A percentile compares a stretch with the other conserved stretches of the same genome.
These are phyloP conservation scores for Mortierella sp. DNA, from an alignment of 371 early-diverging fungal genomes.

Conservation along the genomic window DNA sequence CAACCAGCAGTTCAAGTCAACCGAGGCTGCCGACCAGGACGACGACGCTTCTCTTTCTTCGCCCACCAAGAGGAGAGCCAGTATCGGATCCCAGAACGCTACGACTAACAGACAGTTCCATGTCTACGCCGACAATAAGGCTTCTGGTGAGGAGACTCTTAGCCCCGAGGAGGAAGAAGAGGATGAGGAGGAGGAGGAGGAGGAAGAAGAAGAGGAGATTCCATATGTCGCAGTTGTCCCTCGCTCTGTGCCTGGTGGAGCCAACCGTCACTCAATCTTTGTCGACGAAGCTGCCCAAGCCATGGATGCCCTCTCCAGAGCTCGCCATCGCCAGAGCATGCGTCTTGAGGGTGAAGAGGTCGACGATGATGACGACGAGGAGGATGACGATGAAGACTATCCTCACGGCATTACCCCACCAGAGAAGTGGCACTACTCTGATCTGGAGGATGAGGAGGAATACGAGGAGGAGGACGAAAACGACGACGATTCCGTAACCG, in stretches of 20 bases:
- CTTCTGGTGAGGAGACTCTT: background rate
- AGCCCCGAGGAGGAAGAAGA: constrained; percentile 15
- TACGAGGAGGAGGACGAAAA: constrained; percentile 29
- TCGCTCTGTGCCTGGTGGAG: constrained; percentile 15
- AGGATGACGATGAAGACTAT: constrained; percentile 30
- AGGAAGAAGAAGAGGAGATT: constrained; percentile 29
- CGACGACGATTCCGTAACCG: constrained; percentile 14
- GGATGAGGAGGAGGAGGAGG: constrained; percentile 17
- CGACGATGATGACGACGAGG: constrained; percentile 32
- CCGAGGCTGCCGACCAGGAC: constrained; percentile 1
- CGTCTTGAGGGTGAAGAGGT: constrained; percentile 26
- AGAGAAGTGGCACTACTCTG: constrained; percentile 58
- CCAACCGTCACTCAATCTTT: constrained; percentile 54
- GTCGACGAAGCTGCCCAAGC: constrained; percentile 50
- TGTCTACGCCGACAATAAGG: constrained; percentile 5
- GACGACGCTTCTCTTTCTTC: background rate
- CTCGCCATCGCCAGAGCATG: constrained; percentile 54
- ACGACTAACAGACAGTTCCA: constrained; percentile 28
- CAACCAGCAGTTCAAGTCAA: constrained; percentile 3
- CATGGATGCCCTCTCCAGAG: constrained; percentile 50
- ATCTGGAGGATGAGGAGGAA: constrained; percentile 29
- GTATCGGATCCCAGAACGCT: constrained; percentile 24
- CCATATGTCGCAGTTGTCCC: constrained; percentile 25
- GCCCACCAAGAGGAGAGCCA: constrained; percentile 20
- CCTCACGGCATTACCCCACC: constrained; percentile 38